These are phyloP conservation scores for Fusarium metavorans DNA, from an alignment of 2,329 filamentous ascomycete species.

Conservation along the genomic window DNA sequence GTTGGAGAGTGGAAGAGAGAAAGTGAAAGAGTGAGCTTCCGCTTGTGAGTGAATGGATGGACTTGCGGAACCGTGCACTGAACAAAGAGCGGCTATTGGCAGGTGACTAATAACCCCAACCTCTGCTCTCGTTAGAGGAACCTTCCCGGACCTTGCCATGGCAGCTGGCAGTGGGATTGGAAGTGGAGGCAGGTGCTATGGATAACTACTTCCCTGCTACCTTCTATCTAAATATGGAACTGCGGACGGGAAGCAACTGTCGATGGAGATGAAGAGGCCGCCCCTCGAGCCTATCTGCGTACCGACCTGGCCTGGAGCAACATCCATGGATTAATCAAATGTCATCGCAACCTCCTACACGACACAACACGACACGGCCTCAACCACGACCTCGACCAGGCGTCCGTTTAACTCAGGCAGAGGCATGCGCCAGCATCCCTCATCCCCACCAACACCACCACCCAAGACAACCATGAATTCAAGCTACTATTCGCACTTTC, in stretches of 20 bases:
- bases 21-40: not conserved
- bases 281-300: not conserved
- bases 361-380: not conserved
- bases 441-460: constrained; percentile 11
- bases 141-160: not conserved
- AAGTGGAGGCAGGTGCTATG: constrained; percentile 2
- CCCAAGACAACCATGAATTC: constrained; percentile 12
- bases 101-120: constrained; percentile 13
- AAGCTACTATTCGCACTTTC: constrained; percentile 6
- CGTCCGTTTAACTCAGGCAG: constrained; percentile 1
- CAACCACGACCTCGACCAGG: not conserved
- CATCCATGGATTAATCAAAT: not conserved
- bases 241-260: not conserved
- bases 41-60: not conserved
- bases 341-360: not conserved
- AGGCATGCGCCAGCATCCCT: not conserved
- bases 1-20: not conserved
- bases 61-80: constrained; percentile 4
- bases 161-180: not conserved
- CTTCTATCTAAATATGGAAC: constrained; percentile 4
- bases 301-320: not conserved
- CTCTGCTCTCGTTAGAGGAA: not conserved
- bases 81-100: not conserved
- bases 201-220: not conserved
- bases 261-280: not conserved